Conservation (phyloP, 164 flowering plant species). For the Tetracentron sinense region DNA sequence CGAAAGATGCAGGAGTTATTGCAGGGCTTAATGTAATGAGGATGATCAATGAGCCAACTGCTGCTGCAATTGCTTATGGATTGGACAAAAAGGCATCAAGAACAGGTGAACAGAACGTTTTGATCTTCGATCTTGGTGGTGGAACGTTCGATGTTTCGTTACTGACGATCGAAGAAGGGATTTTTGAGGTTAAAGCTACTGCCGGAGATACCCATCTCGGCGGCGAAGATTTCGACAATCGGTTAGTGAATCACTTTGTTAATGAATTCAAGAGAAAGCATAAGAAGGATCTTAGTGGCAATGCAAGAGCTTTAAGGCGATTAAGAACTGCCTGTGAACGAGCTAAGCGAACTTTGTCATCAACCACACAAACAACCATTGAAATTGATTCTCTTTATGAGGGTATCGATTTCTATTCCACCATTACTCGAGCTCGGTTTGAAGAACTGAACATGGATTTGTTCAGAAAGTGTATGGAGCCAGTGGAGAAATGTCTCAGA, state of each 20-base stretch:
- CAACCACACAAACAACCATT: neutral
- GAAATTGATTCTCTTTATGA: neutral
- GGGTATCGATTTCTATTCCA: neutral
- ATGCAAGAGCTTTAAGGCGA: too few relatives aligned
- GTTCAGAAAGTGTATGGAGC: neutral
- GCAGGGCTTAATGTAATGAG: slow-evolving; percentile 7
- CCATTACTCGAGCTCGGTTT: neutral
- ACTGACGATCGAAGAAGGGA: slow-evolving; percentile 4
- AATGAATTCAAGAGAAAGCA: neutral
- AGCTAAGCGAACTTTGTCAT: neutral
- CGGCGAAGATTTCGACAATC: slow-evolving; percentile 1
- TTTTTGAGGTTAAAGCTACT: slow-evolving; percentile 3
- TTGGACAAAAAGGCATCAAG: slow-evolving; percentile 1
- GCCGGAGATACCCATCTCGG: slow-evolving; percentile 7
- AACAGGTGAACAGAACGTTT: neutral
- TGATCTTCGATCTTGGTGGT: slow-evolving; percentile 10
- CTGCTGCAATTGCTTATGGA: slow-evolving; percentile 6
- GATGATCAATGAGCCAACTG: slow-evolving; percentile 10
- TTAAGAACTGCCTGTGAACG: neutral
- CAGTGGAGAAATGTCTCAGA: neutral
- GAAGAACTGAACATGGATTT: slow-evolving; percentile 1
- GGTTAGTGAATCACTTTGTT: neutral
- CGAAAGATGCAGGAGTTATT: neutral
- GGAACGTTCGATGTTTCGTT: slow-evolving; percentile 8
- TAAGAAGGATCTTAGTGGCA: neutral